These are phyloP conservation scores for Trichoderma sp. DNA, from an alignment of 2,329 filamentous ascomycete species.

Conservation along the genomic window DNA sequence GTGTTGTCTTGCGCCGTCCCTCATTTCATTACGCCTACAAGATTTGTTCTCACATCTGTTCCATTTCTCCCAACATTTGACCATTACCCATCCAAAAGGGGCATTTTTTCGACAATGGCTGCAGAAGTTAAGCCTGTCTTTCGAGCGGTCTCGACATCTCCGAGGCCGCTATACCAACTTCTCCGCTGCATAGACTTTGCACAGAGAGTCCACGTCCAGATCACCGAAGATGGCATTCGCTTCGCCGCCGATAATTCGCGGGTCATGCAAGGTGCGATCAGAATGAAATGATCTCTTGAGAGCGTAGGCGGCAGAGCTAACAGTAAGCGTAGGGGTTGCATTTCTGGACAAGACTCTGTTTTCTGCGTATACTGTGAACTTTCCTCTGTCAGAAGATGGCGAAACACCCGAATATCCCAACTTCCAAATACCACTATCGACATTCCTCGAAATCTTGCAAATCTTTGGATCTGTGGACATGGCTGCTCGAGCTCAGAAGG, in stretches of 20 bases:
- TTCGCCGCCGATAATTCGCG: slow-evolving; percentile 86
- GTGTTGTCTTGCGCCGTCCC: slow-evolving; percentile 21
- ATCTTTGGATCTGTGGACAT: slow-evolving; percentile 87
- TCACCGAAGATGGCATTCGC: slow-evolving; percentile 79
- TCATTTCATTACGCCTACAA: neutral
- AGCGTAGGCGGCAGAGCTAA: slow-evolving; percentile 5
- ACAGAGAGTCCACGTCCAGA: slow-evolving; percentile 63
- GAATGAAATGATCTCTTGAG: slow-evolving; percentile 2
- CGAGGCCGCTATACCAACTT: slow-evolving; percentile 68
- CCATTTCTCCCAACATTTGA: slow-evolving; percentile 2
- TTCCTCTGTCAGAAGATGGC: slow-evolving; percentile 38
- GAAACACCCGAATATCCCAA: slow-evolving; percentile 53
- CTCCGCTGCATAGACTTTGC: slow-evolving; percentile 59
- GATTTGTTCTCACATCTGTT: neutral
- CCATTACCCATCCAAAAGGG: neutral
- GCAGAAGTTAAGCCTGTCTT: slow-evolving; percentile 55
- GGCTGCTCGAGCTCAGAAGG: slow-evolving; percentile 54
- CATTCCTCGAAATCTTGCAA: slow-evolving; percentile 88
- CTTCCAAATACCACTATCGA: slow-evolving; percentile 84
- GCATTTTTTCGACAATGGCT: slow-evolving; percentile 28
- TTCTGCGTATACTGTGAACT: slow-evolving; percentile 74
- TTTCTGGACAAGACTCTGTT: slow-evolving; percentile 90
- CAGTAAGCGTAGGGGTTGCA: slow-evolving; percentile 45
- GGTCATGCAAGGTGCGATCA: slow-evolving; percentile 76
- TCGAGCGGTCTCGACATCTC: slow-evolving; percentile 73